Evolutionary conservation across 2,329 filamentous ascomycete species (phyloP), one percentile per base, ranked within the genome.

Genomic region (Penicillium frequentans): DNA sequence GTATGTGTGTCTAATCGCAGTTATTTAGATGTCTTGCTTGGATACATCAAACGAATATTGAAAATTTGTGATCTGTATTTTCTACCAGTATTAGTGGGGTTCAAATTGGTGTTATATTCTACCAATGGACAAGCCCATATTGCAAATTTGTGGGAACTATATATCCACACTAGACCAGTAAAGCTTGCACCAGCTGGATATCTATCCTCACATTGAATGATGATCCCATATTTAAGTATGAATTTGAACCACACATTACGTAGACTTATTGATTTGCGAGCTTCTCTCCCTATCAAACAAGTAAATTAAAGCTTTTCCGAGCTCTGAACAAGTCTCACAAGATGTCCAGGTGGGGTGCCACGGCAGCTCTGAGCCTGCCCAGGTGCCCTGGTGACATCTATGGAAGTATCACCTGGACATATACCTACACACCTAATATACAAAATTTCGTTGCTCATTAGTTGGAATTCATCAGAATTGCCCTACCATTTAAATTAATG

Each of bases 131-230:
- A 37, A n/a, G 47, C 43, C 7, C 42, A 48, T 23, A 52, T 60
- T 62, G 55, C 29, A 53, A 62, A 60, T 44, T 3, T 45, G 44
- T 49, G 35, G 58, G 51, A 60, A 56, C 55, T 62, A 59, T 50
- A 55, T 57, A 57, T 61, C 26, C 47, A 21, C 39, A 16, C 9
- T 23, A 39, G 35, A 19, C 33, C n/a, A 39, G 7, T 19, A 39
- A 39, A 39, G 11, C 35, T n/a, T 16, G 13, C 31, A 16, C 26
- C 13, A 33, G 27, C 21, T 42, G 16, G 8, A 14, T 11, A 23
- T 42, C 19, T 23, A 23, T 19, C n/a, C 19, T 13, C 1, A 19
- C 35, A 19, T 19, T 19, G 1, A 19, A 10, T 10, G 16, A 10
- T 19, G 8, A 39, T 19, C n/a, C 8, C 19, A 39, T 39, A n/a